These are phyloP conservation scores for Neurospora sp. DNA, from an alignment of 495 filamentous ascomycete species.

Conservation along the genomic window DNA sequence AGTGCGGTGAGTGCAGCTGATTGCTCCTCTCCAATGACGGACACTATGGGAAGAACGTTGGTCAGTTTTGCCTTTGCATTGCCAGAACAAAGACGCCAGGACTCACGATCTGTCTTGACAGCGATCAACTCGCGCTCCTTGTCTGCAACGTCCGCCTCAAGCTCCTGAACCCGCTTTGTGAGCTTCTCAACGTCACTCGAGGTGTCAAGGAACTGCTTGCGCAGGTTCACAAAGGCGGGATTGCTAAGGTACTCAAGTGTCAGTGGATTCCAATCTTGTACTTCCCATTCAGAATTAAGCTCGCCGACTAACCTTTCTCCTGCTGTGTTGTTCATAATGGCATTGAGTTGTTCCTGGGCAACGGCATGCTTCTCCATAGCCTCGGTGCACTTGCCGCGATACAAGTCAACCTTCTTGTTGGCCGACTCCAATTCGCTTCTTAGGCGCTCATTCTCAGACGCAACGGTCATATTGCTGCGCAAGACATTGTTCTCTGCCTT, in stretches of 20 bases:
- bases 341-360: slow-evolving; percentile 39
- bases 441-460: slow-evolving; percentile 39
- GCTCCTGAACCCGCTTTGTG: slow-evolving; percentile 30
- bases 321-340: slow-evolving; percentile 34
- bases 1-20: slow-evolving; percentile 38
- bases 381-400: slow-evolving; percentile 37
- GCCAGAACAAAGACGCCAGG: neutral
- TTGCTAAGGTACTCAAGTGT: slow-evolving; percentile 30
- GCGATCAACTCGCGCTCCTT: slow-evolving; percentile 37
- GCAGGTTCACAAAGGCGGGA: slow-evolving; percentile 27
- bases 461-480: slow-evolving; percentile 37
- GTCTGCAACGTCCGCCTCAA: slow-evolving; percentile 34
- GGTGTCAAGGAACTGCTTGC: slow-evolving; percentile 23
- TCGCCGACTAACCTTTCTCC: slow-evolving; percentile 39
- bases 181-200: slow-evolving; percentile 24
- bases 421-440: slow-evolving; percentile 37
- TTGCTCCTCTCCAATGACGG: slow-evolving; percentile 37
- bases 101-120: slow-evolving; percentile 27
- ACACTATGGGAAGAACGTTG: slow-evolving; percentile 26
- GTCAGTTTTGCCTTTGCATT: neutral
- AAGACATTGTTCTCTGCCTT: slow-evolving; percentile 45
- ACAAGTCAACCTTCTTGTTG: slow-evolving; percentile 25
- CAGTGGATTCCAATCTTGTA: slow-evolving; percentile 17
- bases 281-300: slow-evolving; percentile 8
- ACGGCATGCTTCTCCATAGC: slow-evolving; percentile 42